A percentile compares a stretch with the other conserved stretches of the same genome.
phyloP scores from a whole-genome alignment of 179 eudicot species.

The Actinidia arguta region DNA sequence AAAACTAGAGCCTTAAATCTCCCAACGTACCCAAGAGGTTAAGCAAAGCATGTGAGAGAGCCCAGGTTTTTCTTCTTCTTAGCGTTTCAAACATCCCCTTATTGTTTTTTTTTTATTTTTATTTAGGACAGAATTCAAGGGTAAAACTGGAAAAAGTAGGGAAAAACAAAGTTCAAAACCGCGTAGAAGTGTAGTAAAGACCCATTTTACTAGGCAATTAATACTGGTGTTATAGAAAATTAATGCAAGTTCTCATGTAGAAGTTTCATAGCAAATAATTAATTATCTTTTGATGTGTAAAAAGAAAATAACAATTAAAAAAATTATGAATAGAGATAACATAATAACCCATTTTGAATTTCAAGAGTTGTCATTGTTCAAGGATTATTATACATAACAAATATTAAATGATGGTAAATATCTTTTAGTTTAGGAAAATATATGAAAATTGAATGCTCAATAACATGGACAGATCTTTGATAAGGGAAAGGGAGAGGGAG shows the following conservation, averaged over 20 bases:
- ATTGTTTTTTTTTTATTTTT: not conserved
- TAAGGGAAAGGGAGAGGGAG: too few relatives aligned
- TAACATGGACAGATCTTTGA: not conserved
- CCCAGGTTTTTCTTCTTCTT: too few relatives aligned
- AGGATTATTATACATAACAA: not conserved
- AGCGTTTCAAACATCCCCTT: not conserved
- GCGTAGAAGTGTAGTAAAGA: not conserved
- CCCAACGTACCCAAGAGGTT: too few relatives aligned
- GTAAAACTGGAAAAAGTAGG: not conserved
- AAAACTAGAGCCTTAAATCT: too few relatives aligned
- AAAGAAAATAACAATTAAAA: not conserved
- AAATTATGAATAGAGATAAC: not conserved
- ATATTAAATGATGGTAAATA: not conserved
- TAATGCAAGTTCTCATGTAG: not conserved
- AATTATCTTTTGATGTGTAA: too few relatives aligned
- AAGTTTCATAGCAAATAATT: not conserved
- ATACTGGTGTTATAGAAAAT: slow-evolving; percentile 3
- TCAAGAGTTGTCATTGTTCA: not conserved
- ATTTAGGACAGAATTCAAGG: not conserved
- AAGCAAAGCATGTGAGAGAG: too few relatives aligned
- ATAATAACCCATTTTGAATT: not conserved
- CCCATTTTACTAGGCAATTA: not conserved
- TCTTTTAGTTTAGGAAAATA: not conserved
- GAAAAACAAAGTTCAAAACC: slow-evolving; percentile 5
- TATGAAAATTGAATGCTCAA: not conserved